phyloP scores from a whole-genome alignment of 495 filamentous ascomycete species.

The Hyaloscypha hepaticicola region DNA sequence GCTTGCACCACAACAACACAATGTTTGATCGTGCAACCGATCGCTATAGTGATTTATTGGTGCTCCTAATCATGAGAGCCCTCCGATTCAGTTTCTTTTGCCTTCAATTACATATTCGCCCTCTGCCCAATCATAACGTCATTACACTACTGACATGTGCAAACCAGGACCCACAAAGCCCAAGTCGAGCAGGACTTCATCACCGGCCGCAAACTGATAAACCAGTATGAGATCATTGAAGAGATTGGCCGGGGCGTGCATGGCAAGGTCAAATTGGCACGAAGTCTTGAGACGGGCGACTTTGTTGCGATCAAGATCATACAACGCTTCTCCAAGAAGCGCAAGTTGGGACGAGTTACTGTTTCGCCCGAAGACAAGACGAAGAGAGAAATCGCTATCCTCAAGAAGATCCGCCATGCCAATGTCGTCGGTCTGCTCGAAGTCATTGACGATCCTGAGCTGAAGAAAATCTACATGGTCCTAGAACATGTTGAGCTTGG shows the following conservation, averaged over 20 bases:
- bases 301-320: constrained; percentile 98
- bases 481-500: constrained; percentile 91
- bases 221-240: constrained; percentile 93
- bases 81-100: background rate
- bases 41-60: background rate
- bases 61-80: background rate
- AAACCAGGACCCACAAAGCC: constrained; percentile 72
- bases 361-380: constrained; percentile 82
- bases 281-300: constrained; percentile 72
- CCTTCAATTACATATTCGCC: background rate
- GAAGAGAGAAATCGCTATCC: constrained; percentile 93
- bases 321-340: constrained; percentile 87
- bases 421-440: constrained; percentile 94
- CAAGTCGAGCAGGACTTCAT: constrained; percentile 83
- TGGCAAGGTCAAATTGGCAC: constrained; percentile 93
- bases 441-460: constrained; percentile 93
- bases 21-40: background rate
- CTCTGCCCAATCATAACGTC: background rate
- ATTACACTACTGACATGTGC: constrained; percentile 20
- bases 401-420: constrained; percentile 95
- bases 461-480: constrained; percentile 97
- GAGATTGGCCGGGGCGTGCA: constrained; percentile 95
- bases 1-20: constrained; percentile 8
- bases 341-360: constrained; percentile 74
- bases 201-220: constrained; percentile 93